Evolutionary conservation across 495 filamentous ascomycete genomes (phyloP), one percentile per base, ranked within the genome.

Genomic region (Penicillium pancosmium): DNA sequence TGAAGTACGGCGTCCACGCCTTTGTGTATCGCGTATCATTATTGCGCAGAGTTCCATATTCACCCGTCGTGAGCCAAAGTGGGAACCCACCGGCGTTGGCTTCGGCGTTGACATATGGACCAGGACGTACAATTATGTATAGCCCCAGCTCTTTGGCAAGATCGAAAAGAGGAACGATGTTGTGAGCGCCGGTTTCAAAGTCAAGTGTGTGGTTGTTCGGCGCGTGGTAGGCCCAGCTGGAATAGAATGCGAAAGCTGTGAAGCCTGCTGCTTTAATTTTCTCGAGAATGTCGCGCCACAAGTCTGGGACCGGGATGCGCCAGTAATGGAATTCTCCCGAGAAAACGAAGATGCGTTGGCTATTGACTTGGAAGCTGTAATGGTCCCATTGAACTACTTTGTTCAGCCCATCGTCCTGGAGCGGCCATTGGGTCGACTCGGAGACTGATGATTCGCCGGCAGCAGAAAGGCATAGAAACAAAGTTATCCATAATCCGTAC

Each of bases 201-300:
- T 88, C 86, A 10, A 86, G 68, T 1, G 77, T 71, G 21, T 76
- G 71, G 43, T 82, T 76, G 33, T 75, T 73, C 1, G 80, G 76
- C 4, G 77, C 78, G 61, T 86, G 84, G 64, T 81, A 86, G 8
- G 78, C 79, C 85, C 83, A 84, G 67, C 79, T 75, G 25, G 78
- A 75, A 64, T 86, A 86, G 58, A 86, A 78, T 16, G 82, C 76
- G 48, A 81, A 78, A 0, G 76, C 75, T 15, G 80, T 82, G 62
- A 83, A 82, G 6, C 85, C 84, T 15, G 82, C 78, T 12, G 85
- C 84, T 68, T 86, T 87, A 55, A 87, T 79, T 65, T 88, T 88
- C 63, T 88, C 76, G 1, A 87, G 73, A 21, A 86, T 73, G 63
- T 87, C 84, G 15, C 77, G 68, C 84, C 84, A 87, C 8, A 87